These are phyloP conservation scores for Cyberlindnera mississippiensis DNA, from an alignment of 805 yeast species.

Conservation along the genomic window DNA sequence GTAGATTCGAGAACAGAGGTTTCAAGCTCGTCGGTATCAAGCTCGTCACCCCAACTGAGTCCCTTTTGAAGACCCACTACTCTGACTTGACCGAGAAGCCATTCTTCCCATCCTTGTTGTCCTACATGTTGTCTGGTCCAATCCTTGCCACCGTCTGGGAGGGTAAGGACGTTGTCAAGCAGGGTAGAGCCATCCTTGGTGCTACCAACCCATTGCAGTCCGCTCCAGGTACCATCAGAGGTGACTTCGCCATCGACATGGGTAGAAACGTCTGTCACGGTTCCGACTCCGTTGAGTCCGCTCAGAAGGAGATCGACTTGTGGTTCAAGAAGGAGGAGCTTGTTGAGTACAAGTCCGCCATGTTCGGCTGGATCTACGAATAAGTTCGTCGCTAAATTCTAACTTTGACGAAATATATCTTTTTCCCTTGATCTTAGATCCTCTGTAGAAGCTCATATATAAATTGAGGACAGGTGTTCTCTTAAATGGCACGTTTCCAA, in stretches of 20 bases:
- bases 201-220: slow-evolving; percentile 98
- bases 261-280: slow-evolving; percentile 99
- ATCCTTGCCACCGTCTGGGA: slow-evolving; percentile 99
- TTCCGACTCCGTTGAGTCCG: slow-evolving; percentile 98
- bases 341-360: slow-evolving; percentile 82
- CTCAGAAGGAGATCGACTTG: slow-evolving; percentile 89
- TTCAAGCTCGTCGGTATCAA: slow-evolving; percentile 96
- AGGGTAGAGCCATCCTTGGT: slow-evolving; percentile 96
- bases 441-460: too few species aligned
- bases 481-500: too few species aligned
- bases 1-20: slow-evolving; percentile 96
- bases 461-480: too few species aligned
- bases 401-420: too few species aligned
- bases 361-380: slow-evolving; percentile 6
- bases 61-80: slow-evolving; percentile 88
- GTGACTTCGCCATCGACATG: slow-evolving; percentile 96
- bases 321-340: slow-evolving; percentile 99
- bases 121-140: slow-evolving; percentile 98
- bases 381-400: background rate
- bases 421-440: too few species aligned
- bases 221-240: slow-evolving; percentile 99
- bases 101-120: slow-evolving; percentile 94
- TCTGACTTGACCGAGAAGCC: slow-evolving; percentile 93
- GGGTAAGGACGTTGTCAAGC: slow-evolving; percentile 99
- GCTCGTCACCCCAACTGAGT: slow-evolving; percentile 83